Evolutionary conservation across 202 grass and related monocot species (phyloP).

Genomic region (Dendrocalamus latiflorus): DNA sequence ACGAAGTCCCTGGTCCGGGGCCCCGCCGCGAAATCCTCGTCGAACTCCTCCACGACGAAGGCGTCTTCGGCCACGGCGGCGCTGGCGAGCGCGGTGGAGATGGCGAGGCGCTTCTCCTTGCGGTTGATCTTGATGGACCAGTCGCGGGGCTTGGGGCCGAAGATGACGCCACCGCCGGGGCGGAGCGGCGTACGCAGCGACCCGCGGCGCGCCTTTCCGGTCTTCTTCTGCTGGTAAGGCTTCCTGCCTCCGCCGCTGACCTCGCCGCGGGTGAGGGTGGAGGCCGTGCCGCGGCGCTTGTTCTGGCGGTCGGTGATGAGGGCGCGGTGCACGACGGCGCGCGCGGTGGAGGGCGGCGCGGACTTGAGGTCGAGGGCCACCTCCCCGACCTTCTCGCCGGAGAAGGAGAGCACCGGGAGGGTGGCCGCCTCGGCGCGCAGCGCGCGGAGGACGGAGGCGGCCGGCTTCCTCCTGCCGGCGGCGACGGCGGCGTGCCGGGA

Average conservation of each 20-base stretch:
- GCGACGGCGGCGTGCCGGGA: background rate
- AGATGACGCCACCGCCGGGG: conserved; percentile 85
- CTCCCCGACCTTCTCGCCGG: conserved; percentile 70
- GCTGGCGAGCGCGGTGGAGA: conserved; percentile 81
- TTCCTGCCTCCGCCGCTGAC: conserved; percentile 75
- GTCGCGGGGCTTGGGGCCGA: conserved; percentile 92
- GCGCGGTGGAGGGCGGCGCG: conserved; percentile 65
- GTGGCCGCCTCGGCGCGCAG: conserved; percentile 58
- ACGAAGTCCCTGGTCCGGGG: conserved; percentile 84
- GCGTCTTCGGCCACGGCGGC: conserved; percentile 63
- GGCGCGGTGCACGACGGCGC: conserved; percentile 83
- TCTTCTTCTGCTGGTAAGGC: conserved; percentile 93
- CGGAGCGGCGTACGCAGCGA: conserved; percentile 82
- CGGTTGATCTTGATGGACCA: conserved; percentile 99
- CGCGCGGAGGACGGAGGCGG: conserved; percentile 34
- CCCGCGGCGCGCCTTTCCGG: conserved; percentile 71
- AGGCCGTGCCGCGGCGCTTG: conserved; percentile 82
- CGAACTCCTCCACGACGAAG: conserved; percentile 88
- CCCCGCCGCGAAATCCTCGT: conserved; percentile 49
- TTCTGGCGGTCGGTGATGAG: conserved; percentile 94
- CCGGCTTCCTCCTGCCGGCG: background rate
- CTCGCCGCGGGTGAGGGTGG: conserved; percentile 88
- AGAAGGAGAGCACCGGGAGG: conserved; percentile 82
- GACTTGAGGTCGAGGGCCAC: conserved; percentile 60
- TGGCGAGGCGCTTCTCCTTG: conserved; percentile 96